Conservation (phyloP, 148 eudicot species). For the Vaccinium macrocarpon region DNA sequence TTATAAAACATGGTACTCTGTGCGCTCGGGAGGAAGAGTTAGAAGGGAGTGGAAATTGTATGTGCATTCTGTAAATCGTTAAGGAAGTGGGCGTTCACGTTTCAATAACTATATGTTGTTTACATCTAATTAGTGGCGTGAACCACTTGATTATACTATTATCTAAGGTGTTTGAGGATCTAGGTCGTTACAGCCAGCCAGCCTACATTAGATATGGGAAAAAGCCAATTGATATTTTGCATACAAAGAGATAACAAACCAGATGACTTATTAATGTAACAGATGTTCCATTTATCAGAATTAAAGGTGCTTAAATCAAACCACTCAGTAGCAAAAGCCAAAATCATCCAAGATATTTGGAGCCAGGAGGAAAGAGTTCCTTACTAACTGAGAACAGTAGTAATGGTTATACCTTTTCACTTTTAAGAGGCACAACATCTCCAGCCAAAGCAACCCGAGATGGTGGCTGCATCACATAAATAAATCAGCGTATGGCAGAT, state of each 20-base stretch:
- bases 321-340: not conserved
- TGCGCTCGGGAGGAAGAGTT: too few relatives aligned
- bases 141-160: too few relatives aligned
- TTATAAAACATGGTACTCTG: too few relatives aligned
- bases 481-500: constrained; percentile 3
- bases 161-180: too few relatives aligned
- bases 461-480: constrained; percentile 53
- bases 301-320: constrained; percentile 4
- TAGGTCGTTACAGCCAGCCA: not conserved
- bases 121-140: too few relatives aligned
- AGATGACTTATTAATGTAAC: not conserved
- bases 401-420: constrained; percentile 58
- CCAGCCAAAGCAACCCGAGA: constrained; percentile 76
- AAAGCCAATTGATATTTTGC: not conserved
- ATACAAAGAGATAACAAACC: not conserved
- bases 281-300: not conserved
- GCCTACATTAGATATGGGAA: not conserved
- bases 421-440: constrained; percentile 53
- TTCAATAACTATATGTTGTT: too few relatives aligned
- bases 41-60: too few relatives aligned
- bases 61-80: too few relatives aligned
- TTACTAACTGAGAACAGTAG: not conserved
- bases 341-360: not conserved
- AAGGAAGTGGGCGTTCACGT: too few relatives aligned
- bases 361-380: not conserved